Conservation (phyloP, 1,284 basidiomycete genomes). For the Pholiota adiposa region DNA sequence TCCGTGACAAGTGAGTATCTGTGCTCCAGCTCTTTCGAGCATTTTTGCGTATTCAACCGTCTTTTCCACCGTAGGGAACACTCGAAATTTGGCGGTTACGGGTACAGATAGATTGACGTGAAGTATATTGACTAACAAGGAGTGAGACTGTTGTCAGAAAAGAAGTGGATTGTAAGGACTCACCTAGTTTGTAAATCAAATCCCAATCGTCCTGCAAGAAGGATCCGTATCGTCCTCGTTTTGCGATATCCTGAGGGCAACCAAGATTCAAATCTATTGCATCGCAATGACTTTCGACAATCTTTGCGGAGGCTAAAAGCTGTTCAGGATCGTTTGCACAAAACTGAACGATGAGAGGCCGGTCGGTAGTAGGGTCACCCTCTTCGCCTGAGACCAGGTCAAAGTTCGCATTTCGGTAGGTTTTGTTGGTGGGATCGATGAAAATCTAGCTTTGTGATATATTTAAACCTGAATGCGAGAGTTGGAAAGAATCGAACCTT, state of each 20-base stretch:
- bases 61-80: conserved; percentile 85
- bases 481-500: conserved; percentile 50
- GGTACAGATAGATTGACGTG: conserved; percentile 87
- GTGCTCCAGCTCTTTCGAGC: conserved; percentile 94
- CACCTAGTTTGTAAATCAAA: conserved; percentile 80
- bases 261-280: conserved; percentile 96
- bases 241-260: conserved; percentile 96
- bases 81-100: conserved; percentile 95
- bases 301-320: conserved; percentile 76
- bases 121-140: conserved; percentile 67
- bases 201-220: conserved; percentile 97
- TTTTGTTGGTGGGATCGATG: conserved; percentile 53
- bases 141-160: neutral
- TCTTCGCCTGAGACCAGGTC: conserved; percentile 72
- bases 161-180: conserved; percentile 33
- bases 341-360: conserved; percentile 93
- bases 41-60: conserved; percentile 94
- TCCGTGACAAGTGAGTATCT: conserved; percentile 94
- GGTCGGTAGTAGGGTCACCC: conserved; percentile 63
- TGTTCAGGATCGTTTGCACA: conserved; percentile 88
- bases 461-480: conserved; percentile 1
- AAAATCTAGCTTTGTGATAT: conserved; percentile 58
- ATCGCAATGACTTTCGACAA: conserved; percentile 80
- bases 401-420: conserved; percentile 69
- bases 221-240: conserved; percentile 85